A percentile compares a stretch with the other conserved stretches of the same genome.
Evolutionary conservation across 176 grass and related monocot genomes (phyloP).

Genomic region (Raddia distichophylla): DNA sequence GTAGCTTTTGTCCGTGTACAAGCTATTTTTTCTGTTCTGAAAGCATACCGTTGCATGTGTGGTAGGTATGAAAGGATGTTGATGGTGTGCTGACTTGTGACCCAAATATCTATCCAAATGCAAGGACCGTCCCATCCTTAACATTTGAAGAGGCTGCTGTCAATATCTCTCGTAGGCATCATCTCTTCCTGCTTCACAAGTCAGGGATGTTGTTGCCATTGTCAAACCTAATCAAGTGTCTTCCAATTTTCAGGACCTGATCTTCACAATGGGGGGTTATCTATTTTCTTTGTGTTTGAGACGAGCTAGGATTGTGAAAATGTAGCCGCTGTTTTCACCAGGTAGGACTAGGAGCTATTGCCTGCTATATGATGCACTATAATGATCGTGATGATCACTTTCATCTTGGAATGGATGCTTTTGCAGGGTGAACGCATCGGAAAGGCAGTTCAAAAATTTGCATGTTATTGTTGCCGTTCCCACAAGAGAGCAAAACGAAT

Average conservation of each 20-base stretch:
- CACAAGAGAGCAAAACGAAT: conserved; percentile 68
- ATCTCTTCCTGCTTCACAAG: too few species aligned
- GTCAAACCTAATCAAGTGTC: conserved; percentile 3
- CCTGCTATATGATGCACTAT: conserved; percentile 9
- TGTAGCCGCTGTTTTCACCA: conserved; percentile 50
- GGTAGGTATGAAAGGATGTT: conserved; percentile 96
- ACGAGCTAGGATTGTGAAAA: conserved; percentile 62
- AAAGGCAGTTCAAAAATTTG: conserved; percentile 71
- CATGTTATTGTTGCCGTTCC: conserved; percentile 64
- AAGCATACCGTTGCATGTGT: not conserved
- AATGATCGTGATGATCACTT: conserved; percentile 24
- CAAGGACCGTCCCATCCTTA: conserved; percentile 77
- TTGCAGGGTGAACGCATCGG: conserved; percentile 68
- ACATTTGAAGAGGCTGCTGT: conserved; percentile 92
- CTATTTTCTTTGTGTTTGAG: conserved; percentile 73
- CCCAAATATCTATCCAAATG: conserved; percentile 83
- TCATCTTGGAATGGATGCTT: conserved; percentile 11
- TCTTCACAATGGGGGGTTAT: conserved; percentile 75
- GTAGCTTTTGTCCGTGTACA: too few species aligned
- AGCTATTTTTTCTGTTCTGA: conserved; percentile 4
- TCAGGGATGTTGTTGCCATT: too few species aligned
- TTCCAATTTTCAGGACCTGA: conserved; percentile 65
- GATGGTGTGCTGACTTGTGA: conserved; percentile 97
- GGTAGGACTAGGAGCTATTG: conserved; percentile 37
- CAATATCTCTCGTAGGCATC: too few species aligned